Percentiles rank a stretch among this genome's conserved stretches.
phyloP scores from a whole-genome alignment of 2,329 filamentous ascomycete species.

The Cephalotrichum gorgonifer region DNA sequence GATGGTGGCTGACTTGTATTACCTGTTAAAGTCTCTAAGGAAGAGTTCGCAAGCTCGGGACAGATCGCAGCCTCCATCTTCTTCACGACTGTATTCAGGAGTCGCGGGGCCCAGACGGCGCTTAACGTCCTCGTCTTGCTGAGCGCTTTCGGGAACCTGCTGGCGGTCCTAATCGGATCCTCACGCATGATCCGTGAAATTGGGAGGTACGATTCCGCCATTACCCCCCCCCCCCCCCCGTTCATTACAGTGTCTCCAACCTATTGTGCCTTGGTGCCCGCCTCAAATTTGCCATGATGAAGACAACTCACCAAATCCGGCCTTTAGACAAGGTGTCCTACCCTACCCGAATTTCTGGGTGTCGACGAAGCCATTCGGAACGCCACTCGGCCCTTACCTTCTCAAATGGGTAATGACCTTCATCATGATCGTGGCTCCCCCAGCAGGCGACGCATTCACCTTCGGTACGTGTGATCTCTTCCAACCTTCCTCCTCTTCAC shows the following conservation, averaged over 20 bases:
- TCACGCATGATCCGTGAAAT: constrained; percentile 51
- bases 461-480: constrained; percentile 30
- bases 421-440: constrained; percentile 49
- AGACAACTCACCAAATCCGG: neutral
- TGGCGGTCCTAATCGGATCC: constrained; percentile 42
- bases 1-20: neutral
- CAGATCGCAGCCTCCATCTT: constrained; percentile 47
- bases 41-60: constrained; percentile 39
- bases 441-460: constrained; percentile 54
- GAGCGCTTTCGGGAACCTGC: constrained; percentile 48
- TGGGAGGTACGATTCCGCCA: constrained; percentile 38
- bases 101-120: constrained; percentile 33
- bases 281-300: neutral
- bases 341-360: constrained; percentile 53
- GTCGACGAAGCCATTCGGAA: constrained; percentile 52
- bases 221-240: too few species aligned
- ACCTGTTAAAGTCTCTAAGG: constrained; percentile 30
- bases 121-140: constrained; percentile 48
- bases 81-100: constrained; percentile 48
- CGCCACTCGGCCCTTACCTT: constrained; percentile 47
- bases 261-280: neutral
- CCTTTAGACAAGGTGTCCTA: constrained; percentile 43
- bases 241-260: neutral
- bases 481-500: too few species aligned
- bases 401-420: constrained; percentile 47